These are phyloP conservation scores for Caryocar brasiliense DNA, from an alignment of 441 rosid genomes.

Conservation along the genomic window DNA sequence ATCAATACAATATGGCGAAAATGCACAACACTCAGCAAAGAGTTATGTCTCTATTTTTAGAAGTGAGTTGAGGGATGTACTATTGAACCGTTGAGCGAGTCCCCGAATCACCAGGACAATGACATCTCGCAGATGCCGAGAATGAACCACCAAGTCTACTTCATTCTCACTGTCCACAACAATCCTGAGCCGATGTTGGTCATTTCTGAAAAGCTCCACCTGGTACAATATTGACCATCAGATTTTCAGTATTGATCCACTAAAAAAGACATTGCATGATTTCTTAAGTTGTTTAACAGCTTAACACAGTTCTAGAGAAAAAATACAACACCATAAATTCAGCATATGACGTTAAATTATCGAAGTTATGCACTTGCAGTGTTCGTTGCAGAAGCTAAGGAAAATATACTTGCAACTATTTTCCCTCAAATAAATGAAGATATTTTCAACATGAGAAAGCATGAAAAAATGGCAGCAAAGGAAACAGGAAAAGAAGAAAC, in stretches of 20 bases:
- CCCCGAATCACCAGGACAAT: constrained; percentile 79
- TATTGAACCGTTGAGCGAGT: constrained; percentile 87
- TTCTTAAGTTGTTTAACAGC: no score
- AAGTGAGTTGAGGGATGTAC: constrained; percentile 90
- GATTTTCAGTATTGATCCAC: neutral
- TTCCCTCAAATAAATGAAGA: no score
- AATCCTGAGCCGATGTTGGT: constrained; percentile 68
- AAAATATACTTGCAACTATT: no score
- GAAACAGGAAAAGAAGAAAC: no score
- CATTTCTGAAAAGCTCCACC: constrained; percentile 81
- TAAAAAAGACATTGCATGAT: neutral
- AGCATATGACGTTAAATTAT: no score
- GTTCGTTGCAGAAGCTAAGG: no score
- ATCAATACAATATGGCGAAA: neutral
- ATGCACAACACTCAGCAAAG: constrained; percentile 4
- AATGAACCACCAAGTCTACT: constrained; percentile 73
- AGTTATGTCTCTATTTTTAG: constrained; percentile 69
- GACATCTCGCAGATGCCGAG: constrained; percentile 71
- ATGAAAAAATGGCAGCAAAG: no score
- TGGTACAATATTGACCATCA: constrained; percentile 17
- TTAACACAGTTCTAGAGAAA: no score
- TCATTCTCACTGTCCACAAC: constrained; percentile 85
- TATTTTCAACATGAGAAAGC: no score
- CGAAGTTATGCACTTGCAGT: no score
- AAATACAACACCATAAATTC: no score